A percentile compares a stretch with the other conserved stretches of the same genome.
Evolutionary conservation across 2,329 filamentous ascomycete genomes (phyloP).

Genomic region (Epichloe gansuensis): DNA sequence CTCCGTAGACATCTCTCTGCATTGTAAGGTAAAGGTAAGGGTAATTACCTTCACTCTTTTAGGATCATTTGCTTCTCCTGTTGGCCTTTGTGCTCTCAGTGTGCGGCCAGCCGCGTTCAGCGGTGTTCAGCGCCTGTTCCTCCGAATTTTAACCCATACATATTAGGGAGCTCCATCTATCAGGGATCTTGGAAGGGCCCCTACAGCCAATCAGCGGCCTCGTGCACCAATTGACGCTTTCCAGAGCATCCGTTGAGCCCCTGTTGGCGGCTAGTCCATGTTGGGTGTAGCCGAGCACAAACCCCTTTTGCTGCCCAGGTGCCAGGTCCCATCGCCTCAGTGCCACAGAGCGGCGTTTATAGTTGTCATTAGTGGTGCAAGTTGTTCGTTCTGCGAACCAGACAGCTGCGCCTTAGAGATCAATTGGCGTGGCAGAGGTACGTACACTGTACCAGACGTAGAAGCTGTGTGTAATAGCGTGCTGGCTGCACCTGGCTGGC

Average conservation of each 20-base stretch:
- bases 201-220: constrained; percentile 3
- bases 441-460: not conserved
- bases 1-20: too few species aligned
- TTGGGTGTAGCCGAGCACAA: constrained; percentile 19
- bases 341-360: constrained; percentile 9
- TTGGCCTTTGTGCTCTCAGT: too few species aligned
- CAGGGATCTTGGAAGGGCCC: constrained; percentile 2
- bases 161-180: not conserved
- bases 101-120: too few species aligned
- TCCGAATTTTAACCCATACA: not conserved
- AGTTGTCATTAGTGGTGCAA: not conserved
- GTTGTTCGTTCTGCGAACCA: not conserved
- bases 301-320: constrained; percentile 21
- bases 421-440: not conserved
- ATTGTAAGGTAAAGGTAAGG: too few species aligned
- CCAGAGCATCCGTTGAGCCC: not conserved
- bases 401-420: not conserved
- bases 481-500: not conserved
- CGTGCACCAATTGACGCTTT: not conserved
- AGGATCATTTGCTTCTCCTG: not conserved
- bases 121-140: not conserved
- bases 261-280: constrained; percentile 9
- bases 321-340: constrained; percentile 11
- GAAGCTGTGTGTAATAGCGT: not conserved
- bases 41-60: too few species aligned